Evolutionary conservation across 2,329 filamentous ascomycete genomes (phyloP), one percentile per base, ranked within the genome.

Genomic region (Colletotrichum plurivorum): DNA sequence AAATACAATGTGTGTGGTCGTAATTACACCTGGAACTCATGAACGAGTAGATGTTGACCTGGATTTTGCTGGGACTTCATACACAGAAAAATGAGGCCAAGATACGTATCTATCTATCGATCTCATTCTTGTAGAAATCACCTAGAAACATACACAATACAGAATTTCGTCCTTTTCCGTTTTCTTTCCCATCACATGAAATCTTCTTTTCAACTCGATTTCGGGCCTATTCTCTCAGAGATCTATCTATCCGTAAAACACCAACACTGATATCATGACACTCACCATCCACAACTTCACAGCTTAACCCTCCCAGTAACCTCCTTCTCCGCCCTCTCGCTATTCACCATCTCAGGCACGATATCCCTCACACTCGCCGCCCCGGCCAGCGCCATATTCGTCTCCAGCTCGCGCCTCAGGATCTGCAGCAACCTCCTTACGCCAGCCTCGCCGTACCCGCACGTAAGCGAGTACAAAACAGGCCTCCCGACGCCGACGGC

Each of bases 401-500:
- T 85, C 69, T 80, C 78, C 22, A 82, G 81, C 73, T 86, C 84
- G 20, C 77, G 81, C 60, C 82, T 80, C 15, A 86, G 76, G 48
- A 86, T 85, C 73, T 84, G 79, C 64, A 84, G 79, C n/a, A 81
- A 82, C 71, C 83, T 80, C 70, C 84, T 79, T 0, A 90, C 87
- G 31, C 88, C 88, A 46, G 81, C 78, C 76, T 83, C 69, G 8
- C 72, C 72, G 39, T 73, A 73, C 82, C 8, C 87, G 85, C 67
- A 86, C 75, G 18, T 75, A 75, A 54, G 83, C 84, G 76, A 84
- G 82, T 1, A 95, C 56, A 95, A 80, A n/a, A 92, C 88, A 31
- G 89, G 85, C 48, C 92, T 82, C 2, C 92, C 92, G 56, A 93
- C 85, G 5, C 93, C 93, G 0, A 95, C 93, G 36, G 89, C 93